These are phyloP conservation scores for Hyphopichia buzzinii DNA, from an alignment of 1,139 yeast species.

Conservation along the genomic window DNA sequence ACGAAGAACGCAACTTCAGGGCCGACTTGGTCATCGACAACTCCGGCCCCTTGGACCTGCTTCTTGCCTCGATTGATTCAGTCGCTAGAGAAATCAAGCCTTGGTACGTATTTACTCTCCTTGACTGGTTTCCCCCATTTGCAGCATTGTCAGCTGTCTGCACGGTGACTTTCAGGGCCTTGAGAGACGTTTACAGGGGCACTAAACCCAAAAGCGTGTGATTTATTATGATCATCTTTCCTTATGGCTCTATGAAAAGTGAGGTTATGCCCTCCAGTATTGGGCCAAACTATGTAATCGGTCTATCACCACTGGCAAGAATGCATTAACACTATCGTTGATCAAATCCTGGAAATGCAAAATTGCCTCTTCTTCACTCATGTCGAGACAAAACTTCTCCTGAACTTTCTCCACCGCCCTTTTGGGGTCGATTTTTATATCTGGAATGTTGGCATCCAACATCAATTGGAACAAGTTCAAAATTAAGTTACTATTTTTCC, in stretches of 20 bases:
- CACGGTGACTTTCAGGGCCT: conserved; percentile 18
- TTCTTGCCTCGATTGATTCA: conserved; percentile 46
- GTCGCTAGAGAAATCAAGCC: conserved; percentile 51
- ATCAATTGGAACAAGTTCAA: conserved; percentile 88
- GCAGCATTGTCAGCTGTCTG: conserved; percentile 33
- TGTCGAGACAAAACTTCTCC: conserved; percentile 88
- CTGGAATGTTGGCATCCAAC: conserved; percentile 94
- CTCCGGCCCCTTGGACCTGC: conserved; percentile 46
- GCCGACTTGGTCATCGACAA: conserved; percentile 75
- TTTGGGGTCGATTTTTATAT: conserved; percentile 68
- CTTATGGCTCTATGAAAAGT: no score
- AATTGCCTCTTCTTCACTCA: conserved; percentile 95
- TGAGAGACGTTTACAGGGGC: conserved; percentile 22
- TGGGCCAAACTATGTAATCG: conserved; percentile 93
- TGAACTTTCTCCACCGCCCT: conserved; percentile 85
- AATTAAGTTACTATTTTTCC: conserved; percentile 87
- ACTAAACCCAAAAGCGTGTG: conserved; percentile 10
- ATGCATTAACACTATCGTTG: conserved; percentile 90
- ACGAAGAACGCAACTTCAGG: conserved; percentile 50
- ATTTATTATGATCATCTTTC: no score
- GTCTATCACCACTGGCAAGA: conserved; percentile 92
- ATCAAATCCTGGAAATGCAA: conserved; percentile 90
- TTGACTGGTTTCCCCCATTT: conserved; percentile 60
- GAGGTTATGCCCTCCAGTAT: conserved; percentile 81
- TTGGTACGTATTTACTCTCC: conserved; percentile 49